These are phyloP conservation scores for Solanum ossicruentum DNA, from an alignment of 257 asterid genomes.

Conservation along the genomic window DNA sequence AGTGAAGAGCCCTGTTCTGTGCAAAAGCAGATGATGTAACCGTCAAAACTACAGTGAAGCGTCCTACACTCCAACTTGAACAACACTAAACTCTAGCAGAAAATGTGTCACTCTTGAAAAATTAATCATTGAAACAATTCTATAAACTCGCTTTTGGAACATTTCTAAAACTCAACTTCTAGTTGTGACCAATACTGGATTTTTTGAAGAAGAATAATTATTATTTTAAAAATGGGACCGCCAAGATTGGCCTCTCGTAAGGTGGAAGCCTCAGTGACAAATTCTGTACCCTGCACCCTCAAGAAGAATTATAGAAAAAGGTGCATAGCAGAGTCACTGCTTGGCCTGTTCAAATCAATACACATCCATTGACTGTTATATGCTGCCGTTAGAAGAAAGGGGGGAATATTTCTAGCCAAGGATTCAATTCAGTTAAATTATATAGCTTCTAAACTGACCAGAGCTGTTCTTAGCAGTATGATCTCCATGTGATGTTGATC, in stretches of 20 bases:
- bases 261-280: background rate
- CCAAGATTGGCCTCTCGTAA: background rate
- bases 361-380: background rate
- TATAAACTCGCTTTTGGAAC: background rate
- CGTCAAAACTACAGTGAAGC: background rate
- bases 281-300: background rate
- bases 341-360: background rate
- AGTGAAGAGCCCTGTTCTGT: conserved; percentile 42
- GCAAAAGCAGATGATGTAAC: conserved; percentile 20
- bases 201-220: background rate
- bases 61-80: background rate
- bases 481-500: conserved; percentile 24
- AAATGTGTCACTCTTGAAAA: background rate
- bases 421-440: background rate
- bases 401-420: background rate
- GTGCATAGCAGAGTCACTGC: background rate
- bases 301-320: background rate
- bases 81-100: background rate
- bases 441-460: conserved; percentile 23
- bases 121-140: background rate
- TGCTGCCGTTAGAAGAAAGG: background rate
- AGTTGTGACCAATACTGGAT: background rate
- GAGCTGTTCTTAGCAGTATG: conserved; percentile 20
- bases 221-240: background rate
- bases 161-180: background rate